phyloP scores from a whole-genome alignment of 1,284 basidiomycete genomes.

The Xanthoconium separans region DNA sequence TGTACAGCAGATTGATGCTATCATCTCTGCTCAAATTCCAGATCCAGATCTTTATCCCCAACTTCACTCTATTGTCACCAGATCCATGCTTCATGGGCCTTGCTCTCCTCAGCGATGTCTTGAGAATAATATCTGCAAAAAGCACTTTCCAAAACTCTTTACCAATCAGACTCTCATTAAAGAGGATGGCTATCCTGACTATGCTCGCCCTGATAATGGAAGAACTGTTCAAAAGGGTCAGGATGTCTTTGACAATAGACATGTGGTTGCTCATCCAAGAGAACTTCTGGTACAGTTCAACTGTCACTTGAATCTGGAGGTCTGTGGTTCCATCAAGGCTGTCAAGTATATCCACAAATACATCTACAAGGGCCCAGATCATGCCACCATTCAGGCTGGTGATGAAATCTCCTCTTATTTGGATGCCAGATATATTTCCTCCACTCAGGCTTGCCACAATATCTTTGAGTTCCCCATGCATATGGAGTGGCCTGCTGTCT shows the following conservation, averaged over 20 bases:
- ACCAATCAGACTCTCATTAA: neutral
- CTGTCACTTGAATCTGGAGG: neutral
- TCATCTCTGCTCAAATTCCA: slow-evolving; percentile 10
- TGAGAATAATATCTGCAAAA: slow-evolving; percentile 4
- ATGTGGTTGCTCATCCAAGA: slow-evolving; percentile 5
- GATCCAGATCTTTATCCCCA: neutral
- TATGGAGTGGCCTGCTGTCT: no score
- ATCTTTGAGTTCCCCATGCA: no score
- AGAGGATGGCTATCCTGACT: slow-evolving; percentile 11
- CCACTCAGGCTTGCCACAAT: no score
- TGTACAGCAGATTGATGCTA: no score
- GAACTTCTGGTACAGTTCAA: slow-evolving; percentile 29
- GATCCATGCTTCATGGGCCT: slow-evolving; percentile 11
- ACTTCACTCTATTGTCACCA: neutral
- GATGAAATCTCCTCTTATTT: no score
- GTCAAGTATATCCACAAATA: slow-evolving; percentile 46
- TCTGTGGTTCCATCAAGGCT: slow-evolving; percentile 6
- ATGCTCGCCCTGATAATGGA: slow-evolving; percentile 12
- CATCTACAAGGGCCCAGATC: no score
- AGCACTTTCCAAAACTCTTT: slow-evolving; percentile 5
- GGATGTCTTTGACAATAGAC: neutral
- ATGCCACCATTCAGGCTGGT: no score
- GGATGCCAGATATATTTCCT: no score
- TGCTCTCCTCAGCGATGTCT: slow-evolving; percentile 6
- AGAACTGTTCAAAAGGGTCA: neutral